Evolutionary conservation across 495 filamentous ascomycete genomes (phyloP), one percentile per base, ranked within the genome.

Genomic region (Penicillium pulvis): DNA sequence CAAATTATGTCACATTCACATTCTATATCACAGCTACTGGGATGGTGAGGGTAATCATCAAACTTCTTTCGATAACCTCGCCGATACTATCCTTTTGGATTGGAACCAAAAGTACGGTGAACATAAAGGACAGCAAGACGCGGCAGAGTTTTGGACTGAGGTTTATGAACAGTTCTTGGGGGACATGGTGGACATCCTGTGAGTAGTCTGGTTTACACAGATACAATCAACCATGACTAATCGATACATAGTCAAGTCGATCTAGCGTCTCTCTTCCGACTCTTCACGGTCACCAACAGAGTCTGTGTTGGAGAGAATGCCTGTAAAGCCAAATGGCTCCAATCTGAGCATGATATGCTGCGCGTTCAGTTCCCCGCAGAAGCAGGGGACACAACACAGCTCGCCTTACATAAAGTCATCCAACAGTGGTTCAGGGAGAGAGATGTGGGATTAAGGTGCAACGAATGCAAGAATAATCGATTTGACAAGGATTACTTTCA

Each of bases 1-100:
- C 52, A 51, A 67, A 17, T 9, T 67, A 7, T 72, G 69, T 47
- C 10, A 24, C 12, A 50, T 74, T 4, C 24, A 56, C 8, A 3
- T 58, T 6, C 47, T 75, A 23, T 16, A 42, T 16, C 4, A 6
- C 1, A 46, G 24, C 16, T 75, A 71, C 53, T 76, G 71, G 71
- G 41, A 55, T 17, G 19, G 44, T 17, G 14, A 11, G 3, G 42
- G 48, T 0, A 47, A 51, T 8, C 43, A 53, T 14, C 49, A 58
- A 0, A 2, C 6, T 1, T 42, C 6, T n/a, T 31, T 66, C 57
- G 30, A 57, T 4, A n/a, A 20, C 0, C 48, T 67, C 3, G 60
- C 56, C 60, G 14, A 47, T 0, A 10, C 8, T 6, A 20, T 69
- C 7, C 20, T 16, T 1, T 14, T 48, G 1, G 24, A 49, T 6